These are phyloP conservation scores for Brassica hybrid DNA, from an alignment of 441 rosid species.

Conservation along the genomic window DNA sequence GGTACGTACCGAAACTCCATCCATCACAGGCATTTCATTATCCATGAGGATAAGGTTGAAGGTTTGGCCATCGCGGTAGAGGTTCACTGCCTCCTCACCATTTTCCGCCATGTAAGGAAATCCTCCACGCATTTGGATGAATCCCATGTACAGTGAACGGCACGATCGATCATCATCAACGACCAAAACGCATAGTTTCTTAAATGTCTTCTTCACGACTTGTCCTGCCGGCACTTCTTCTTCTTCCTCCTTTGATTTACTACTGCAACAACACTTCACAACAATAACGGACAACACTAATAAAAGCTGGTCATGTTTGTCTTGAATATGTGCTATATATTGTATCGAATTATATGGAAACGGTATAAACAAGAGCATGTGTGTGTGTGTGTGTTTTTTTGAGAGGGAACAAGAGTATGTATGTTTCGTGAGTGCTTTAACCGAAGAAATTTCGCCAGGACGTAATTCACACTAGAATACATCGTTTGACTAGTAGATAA, in stretches of 20 bases:
- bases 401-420: too few species aligned
- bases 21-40: slow-evolving; percentile 8
- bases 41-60: slow-evolving; percentile 4
- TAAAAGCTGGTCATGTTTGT: neutral
- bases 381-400: too few species aligned
- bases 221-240: neutral
- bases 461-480: neutral
- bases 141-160: neutral
- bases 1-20: neutral
- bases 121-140: slow-evolving; percentile 6
- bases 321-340: neutral
- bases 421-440: too few species aligned
- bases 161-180: slow-evolving; percentile 12
- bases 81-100: slow-evolving; percentile 15
- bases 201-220: slow-evolving; percentile 9
- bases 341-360: neutral
- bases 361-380: too few species aligned
- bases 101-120: neutral
- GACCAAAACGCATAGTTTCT: slow-evolving; percentile 8
- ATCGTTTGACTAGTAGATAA: neutral
- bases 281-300: neutral
- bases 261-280: slow-evolving; percentile 1
- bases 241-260: neutral
- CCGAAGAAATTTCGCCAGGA: too few species aligned
- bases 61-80: neutral